Percentiles rank a stretch among this genome's conserved stretches.
These are phyloP conservation scores for Ophiostoma himal-ulmi DNA, from an alignment of 2,329 filamentous ascomycete species.

Conservation along the genomic window DNA sequence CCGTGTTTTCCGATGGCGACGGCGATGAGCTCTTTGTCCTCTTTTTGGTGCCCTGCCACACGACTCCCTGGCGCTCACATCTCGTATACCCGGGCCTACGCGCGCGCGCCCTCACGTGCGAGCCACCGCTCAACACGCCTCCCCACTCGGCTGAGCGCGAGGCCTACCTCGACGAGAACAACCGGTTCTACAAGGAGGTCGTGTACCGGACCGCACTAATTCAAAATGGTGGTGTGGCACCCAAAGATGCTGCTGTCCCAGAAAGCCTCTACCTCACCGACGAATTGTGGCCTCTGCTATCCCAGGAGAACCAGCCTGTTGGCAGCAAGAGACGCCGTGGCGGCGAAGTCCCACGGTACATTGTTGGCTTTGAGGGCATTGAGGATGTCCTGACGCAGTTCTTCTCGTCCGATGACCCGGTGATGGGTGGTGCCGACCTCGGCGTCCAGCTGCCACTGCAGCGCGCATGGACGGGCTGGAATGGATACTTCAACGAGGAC, in stretches of 20 bases:
- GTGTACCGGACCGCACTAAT: constrained; percentile 19
- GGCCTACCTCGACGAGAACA: constrained; percentile 79
- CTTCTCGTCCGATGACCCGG: constrained; percentile 28
- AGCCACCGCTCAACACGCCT: constrained; percentile 68
- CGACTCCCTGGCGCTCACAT: constrained; percentile 89
- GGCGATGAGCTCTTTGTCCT: constrained; percentile 56
- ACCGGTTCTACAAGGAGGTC: constrained; percentile 73
- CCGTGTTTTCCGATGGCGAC: constrained; percentile 22
- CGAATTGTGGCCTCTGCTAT: constrained; percentile 43
- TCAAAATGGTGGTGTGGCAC: neutral
- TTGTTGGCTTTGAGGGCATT: constrained; percentile 57
- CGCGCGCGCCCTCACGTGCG: constrained; percentile 83
- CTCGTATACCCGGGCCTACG: constrained; percentile 67
- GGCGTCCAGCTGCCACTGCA: constrained; percentile 37
- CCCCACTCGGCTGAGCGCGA: constrained; percentile 56
- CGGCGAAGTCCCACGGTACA: constrained; percentile 48
- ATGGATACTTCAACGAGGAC: constrained; percentile 59
- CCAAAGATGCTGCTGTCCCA: neutral
- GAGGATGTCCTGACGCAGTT: constrained; percentile 45
- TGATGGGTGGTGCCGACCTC: constrained; percentile 34
- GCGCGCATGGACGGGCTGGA: constrained; percentile 52
- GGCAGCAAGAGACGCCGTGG: constrained; percentile 6
- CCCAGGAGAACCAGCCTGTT: neutral
- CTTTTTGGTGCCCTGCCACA: constrained; percentile 94
- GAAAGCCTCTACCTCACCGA: constrained; percentile 45